Evolutionary conservation across 805 yeast species (phyloP).

Genomic region (Nakazawaea ernobii): DNA sequence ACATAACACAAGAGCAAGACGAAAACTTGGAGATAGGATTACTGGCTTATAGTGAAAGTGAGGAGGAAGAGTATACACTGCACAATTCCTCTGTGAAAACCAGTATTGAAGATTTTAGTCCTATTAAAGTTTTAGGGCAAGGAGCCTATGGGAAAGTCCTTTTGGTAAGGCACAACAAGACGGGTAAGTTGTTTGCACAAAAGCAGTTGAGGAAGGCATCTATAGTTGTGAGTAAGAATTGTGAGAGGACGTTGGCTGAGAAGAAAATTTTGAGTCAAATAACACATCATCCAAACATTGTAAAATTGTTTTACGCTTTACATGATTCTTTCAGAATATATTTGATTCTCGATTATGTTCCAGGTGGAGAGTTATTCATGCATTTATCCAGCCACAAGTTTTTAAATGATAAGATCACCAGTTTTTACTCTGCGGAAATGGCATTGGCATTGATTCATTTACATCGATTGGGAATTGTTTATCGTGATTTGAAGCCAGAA

Average conservation of each 20-base stretch:
- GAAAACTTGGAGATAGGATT: slow-evolving; percentile 9
- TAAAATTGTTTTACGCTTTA: slow-evolving; percentile 73
- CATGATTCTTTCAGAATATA: slow-evolving; percentile 78
- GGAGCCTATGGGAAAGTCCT: slow-evolving; percentile 90
- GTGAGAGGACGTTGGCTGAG: slow-evolving; percentile 79
- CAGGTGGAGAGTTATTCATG: slow-evolving; percentile 81
- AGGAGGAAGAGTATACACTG: background rate
- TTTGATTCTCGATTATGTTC: slow-evolving; percentile 71
- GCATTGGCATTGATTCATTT: slow-evolving; percentile 71
- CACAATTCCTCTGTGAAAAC: slow-evolving; percentile 6
- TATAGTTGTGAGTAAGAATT: slow-evolving; percentile 54
- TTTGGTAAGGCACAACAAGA: slow-evolving; percentile 58
- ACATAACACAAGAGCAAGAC: background rate
- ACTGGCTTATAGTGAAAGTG: slow-evolving; percentile 5
- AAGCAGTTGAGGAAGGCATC: slow-evolving; percentile 82
- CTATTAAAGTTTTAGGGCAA: slow-evolving; percentile 71
- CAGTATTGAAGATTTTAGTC: slow-evolving; percentile 55
- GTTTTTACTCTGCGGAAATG: slow-evolving; percentile 78
- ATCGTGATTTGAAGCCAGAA: slow-evolving; percentile 86
- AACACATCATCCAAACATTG: slow-evolving; percentile 76
- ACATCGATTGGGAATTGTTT: slow-evolving; percentile 69
- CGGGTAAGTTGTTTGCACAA: slow-evolving; percentile 74
- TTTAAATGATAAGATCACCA: slow-evolving; percentile 57
- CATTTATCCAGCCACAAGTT: slow-evolving; percentile 46
- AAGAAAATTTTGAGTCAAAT: slow-evolving; percentile 62